Base-by-base conservation (phyloP, 1,284 basidiomycete genomes). In the Ustanciosporium gigantosporum region DNA sequence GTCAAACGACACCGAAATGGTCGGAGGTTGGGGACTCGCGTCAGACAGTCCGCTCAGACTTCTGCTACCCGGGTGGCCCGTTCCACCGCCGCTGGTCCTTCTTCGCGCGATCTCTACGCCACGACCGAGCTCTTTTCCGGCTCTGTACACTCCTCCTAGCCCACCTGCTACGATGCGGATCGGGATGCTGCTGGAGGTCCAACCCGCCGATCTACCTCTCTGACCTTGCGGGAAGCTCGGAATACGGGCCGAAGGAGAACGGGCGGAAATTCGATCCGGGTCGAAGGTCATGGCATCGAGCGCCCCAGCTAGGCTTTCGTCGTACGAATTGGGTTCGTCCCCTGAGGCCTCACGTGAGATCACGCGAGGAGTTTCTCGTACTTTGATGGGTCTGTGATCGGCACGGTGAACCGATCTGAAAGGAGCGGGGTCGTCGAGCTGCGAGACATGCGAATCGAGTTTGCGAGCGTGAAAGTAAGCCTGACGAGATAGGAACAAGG, bases 131-230 rank as follows among this genome's bases (percentile, higher is more conserved):
- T 64, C 64, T 20, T 53, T 52, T 5, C 64, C 55, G 2, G 58
- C 64, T 4, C 53, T 47, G 20, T 57, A 60, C 32, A 61, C 53
- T 23, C 64, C 64, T 6, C 64, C 60, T 2, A 61, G 47, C 6
- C 64, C 51, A 15, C 58, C 58, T 4, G 64, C 58, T 13, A 61
- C 64, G 21, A 56, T 62, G 3, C 64, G 58, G n/a, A 66, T 66
- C 4, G 58, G 58, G 8, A 66, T 61, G 41, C 55, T 53, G 35
- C 64, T 52, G 21, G 58, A 31, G 4, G 48, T 36, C 64, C 60
- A 61, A 11, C 53, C 53, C 4, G 46, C 41, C n/a, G 52, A 53
- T 11, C 53, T 48, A 9, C 40, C 64, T 9, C 48, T 48, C 22
- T 55, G 58, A 6, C 60, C 60, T 16, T 66, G 64, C 2, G 64